Conservation (phyloP, 306 rosid genomes). For the Gynostemma pentaphyllum region DNA sequence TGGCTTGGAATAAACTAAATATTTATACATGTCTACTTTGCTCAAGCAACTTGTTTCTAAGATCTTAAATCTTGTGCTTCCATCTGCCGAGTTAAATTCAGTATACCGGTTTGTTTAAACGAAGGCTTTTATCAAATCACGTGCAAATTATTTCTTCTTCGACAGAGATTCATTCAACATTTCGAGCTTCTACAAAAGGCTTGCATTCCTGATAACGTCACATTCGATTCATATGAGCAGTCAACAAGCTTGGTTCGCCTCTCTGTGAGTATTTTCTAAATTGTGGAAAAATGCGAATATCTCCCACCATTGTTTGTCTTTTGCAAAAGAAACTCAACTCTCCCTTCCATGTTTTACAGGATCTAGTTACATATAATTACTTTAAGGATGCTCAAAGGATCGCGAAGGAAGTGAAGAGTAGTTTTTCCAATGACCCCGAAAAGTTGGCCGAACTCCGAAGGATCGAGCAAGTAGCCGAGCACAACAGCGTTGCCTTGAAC, state of each 20-base stretch:
- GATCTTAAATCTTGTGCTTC: no score
- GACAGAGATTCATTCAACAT: conserved; percentile 85
- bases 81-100: not conserved
- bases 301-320: not conserved
- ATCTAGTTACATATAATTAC: conserved; percentile 56
- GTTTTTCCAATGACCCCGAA: conserved; percentile 63
- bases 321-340: not conserved
- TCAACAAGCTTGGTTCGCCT: conserved; percentile 39
- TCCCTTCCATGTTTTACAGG: conserved; percentile 26
- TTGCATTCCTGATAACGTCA: conserved; percentile 60
- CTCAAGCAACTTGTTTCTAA: no score
- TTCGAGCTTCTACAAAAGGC: conserved; percentile 89
- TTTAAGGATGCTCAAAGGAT: conserved; percentile 85
- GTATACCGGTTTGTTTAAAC: not conserved
- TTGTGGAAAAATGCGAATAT: not conserved
- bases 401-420: conserved; percentile 65
- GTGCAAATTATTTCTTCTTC: not conserved
- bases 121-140: not conserved
- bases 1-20: no score
- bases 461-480: conserved; percentile 89
- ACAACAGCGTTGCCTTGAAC: conserved; percentile 73
- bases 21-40: no score
- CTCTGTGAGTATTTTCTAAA: conserved; percentile 44
- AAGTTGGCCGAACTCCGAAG: conserved; percentile 61
- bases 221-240: conserved; percentile 48